These are phyloP conservation scores for Vaccinium darrowii DNA, from an alignment of 148 eudicot species.

Conservation along the genomic window DNA sequence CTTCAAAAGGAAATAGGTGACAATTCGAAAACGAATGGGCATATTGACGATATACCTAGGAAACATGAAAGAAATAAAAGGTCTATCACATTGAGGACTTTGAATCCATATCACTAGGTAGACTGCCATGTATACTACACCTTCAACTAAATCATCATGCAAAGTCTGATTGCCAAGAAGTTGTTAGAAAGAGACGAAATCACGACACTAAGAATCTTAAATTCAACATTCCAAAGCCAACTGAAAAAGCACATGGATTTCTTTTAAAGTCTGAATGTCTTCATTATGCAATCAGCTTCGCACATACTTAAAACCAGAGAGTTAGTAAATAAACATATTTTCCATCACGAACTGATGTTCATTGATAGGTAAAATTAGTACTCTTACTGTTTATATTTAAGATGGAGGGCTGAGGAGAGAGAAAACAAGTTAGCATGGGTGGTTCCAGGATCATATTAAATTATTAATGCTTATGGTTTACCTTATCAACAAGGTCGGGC, in stretches of 20 bases:
- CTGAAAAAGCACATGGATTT: not conserved
- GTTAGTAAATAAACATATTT: not conserved
- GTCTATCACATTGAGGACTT: slow-evolving; percentile 9
- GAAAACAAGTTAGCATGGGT: not conserved
- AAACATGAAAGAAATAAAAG: not conserved
- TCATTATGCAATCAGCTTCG: not conserved
- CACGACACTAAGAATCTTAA: not conserved
- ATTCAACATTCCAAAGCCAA: not conserved
- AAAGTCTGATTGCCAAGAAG: not conserved
- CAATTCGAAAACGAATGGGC: not conserved
- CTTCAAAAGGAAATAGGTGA: not conserved
- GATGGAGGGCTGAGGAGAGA: not conserved
- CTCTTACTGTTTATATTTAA: not conserved
- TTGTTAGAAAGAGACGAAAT: not conserved
- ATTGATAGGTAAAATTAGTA: not conserved
- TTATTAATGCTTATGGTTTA: slow-evolving; percentile 21
- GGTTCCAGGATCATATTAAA: not conserved
- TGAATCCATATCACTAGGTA: not conserved
- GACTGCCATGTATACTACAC: not conserved
- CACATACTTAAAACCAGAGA: not conserved
- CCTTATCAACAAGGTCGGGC: slow-evolving; percentile 98
- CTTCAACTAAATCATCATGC: slow-evolving; percentile 1
- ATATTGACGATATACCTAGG: not conserved
- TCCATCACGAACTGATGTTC: not conserved
- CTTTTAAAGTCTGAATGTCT: not conserved